These are phyloP conservation scores for Solanum neorickii DNA, from an alignment of 257 asterid genomes.

Conservation along the genomic window DNA sequence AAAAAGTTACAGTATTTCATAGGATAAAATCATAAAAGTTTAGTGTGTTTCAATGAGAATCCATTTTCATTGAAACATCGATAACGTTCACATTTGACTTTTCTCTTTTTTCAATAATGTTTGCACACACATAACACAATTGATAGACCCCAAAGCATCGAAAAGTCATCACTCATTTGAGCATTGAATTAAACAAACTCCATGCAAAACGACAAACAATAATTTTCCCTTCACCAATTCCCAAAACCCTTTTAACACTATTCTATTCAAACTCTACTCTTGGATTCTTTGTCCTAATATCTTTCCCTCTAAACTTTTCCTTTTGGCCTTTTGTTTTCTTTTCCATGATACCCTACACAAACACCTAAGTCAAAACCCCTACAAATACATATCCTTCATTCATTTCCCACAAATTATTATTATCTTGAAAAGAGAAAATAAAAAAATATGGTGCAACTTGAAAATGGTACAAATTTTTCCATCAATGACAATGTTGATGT, in stretches of 20 bases:
- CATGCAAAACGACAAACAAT: conserved; percentile 22
- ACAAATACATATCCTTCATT: not conserved
- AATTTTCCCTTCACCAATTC: conserved; percentile 5
- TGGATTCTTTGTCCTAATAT: conserved; percentile 16
- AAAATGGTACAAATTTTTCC: conserved; percentile 12
- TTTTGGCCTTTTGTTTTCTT: conserved; percentile 45
- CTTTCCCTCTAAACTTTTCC: conserved; percentile 36
- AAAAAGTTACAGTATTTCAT: too few relatives aligned
- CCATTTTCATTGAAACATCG: not conserved
- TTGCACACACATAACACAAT: not conserved
- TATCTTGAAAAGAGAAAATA: not conserved
- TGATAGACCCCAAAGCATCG: not conserved
- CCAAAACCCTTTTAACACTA: not conserved
- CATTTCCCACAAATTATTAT: not conserved
- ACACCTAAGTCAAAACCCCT: not conserved
- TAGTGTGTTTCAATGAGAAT: too few relatives aligned
- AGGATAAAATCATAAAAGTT: too few relatives aligned
- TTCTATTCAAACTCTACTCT: not conserved
- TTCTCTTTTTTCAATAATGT: not conserved
- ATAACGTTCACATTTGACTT: not conserved
- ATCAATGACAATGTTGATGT: conserved; percentile 65
- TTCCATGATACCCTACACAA: conserved; percentile 9
- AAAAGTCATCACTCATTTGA: not conserved
- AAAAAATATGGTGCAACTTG: not conserved
- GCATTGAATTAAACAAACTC: conserved; percentile 6